Percentiles rank a stretch among this genome's conserved stretches.
phyloP scores from a whole-genome alignment of 1,284 basidiomycete species.

The Boletus sp. region DNA sequence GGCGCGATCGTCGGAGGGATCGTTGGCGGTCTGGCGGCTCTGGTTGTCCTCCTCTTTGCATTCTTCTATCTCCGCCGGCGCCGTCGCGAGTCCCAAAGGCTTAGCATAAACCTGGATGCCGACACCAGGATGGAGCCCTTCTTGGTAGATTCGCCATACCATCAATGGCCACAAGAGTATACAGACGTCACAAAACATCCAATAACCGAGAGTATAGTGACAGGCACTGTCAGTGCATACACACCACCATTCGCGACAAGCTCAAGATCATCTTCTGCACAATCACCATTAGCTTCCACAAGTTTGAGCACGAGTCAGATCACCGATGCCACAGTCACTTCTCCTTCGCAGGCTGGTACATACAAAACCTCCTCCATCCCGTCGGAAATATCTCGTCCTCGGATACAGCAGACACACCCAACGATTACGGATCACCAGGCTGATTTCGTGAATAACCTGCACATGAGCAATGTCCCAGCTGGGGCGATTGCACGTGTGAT shows the following conservation, averaged over 20 bases:
- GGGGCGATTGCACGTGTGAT: slow-evolving; percentile 22
- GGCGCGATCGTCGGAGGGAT: slow-evolving; percentile 11
- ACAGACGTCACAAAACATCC: background rate
- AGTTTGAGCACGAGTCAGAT: background rate
- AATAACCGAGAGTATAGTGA: background rate
- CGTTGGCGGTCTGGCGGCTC: slow-evolving; percentile 9
- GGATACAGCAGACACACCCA: slow-evolving; percentile 8
- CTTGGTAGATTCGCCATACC: background rate
- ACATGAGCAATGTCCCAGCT: slow-evolving; percentile 18
- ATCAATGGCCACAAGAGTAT: background rate
- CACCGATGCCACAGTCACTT: background rate
- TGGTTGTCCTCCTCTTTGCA: slow-evolving; percentile 7
- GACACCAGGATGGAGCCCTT: slow-evolving; percentile 10
- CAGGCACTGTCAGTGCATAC: background rate
- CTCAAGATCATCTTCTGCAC: background rate
- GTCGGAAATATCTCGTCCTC: background rate
- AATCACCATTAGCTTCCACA: background rate
- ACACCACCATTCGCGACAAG: background rate
- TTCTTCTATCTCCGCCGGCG: slow-evolving; percentile 5
- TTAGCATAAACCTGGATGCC: background rate
- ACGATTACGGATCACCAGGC: slow-evolving; percentile 18
- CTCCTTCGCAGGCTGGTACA: background rate
- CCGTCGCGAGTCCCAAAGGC: background rate
- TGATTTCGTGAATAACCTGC: slow-evolving; percentile 17
- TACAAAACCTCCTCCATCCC: background rate